Conservation (phyloP, 768 basidiomycete genomes). For the Leccinum truebloodii region DNA sequence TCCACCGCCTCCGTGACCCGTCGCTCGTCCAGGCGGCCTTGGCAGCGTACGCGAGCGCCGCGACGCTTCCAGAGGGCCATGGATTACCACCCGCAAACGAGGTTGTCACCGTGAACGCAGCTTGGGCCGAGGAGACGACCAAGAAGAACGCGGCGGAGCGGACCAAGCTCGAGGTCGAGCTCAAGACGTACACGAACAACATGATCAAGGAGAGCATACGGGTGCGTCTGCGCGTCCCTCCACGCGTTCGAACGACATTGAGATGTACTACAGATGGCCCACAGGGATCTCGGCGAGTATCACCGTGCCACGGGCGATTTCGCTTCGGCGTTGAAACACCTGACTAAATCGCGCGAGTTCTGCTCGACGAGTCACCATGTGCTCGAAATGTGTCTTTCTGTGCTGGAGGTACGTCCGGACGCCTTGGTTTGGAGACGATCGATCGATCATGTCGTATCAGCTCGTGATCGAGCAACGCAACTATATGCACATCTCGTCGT, state of each 20-base stretch:
- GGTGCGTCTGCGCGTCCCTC: slow-evolving; percentile 43
- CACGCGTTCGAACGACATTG: not conserved
- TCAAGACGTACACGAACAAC: slow-evolving; percentile 93
- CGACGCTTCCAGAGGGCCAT: slow-evolving; percentile 32
- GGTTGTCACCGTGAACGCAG: slow-evolving; percentile 55
- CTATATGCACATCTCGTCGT: slow-evolving; percentile 86
- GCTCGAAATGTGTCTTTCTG: slow-evolving; percentile 88
- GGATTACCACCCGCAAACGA: slow-evolving; percentile 48
- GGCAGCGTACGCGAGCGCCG: slow-evolving; percentile 53
- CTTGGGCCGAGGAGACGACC: slow-evolving; percentile 72
- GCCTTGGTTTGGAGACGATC: not conserved
- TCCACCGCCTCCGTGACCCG: slow-evolving; percentile 70
- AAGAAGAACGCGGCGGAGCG: slow-evolving; percentile 71
- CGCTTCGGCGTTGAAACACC: slow-evolving; percentile 70
- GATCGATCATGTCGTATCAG: slow-evolving; percentile 37
- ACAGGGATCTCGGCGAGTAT: slow-evolving; percentile 85
- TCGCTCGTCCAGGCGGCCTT: slow-evolving; percentile 53
- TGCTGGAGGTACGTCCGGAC: slow-evolving; percentile 69
- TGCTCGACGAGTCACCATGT: slow-evolving; percentile 90
- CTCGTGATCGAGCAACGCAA: slow-evolving; percentile 84
- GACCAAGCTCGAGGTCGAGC: slow-evolving; percentile 87
- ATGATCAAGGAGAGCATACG: slow-evolving; percentile 99
- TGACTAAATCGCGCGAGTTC: slow-evolving; percentile 91
- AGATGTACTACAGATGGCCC: slow-evolving; percentile 69
- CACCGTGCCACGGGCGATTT: slow-evolving; percentile 75